Conservation (phyloP, 176 grass and related monocot species). For the Triticum timopheevii region DNA sequence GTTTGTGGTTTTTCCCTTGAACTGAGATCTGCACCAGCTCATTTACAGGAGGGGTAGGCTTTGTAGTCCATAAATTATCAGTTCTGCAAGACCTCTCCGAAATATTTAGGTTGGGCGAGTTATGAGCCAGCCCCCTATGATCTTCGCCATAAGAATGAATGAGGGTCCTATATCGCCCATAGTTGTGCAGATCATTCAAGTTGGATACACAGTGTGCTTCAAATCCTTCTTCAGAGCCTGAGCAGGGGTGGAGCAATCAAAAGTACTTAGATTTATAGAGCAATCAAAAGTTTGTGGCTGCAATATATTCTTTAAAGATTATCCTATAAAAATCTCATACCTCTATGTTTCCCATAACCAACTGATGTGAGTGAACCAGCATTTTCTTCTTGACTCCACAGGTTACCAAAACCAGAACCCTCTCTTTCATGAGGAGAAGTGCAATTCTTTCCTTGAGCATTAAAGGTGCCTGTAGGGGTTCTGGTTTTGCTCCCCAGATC, state of each 20-base stretch:
- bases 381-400: slow-evolving; percentile 29
- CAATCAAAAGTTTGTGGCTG: slow-evolving; percentile 31
- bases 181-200: slow-evolving; percentile 21
- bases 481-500: slow-evolving; percentile 22
- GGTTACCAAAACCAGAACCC: slow-evolving; percentile 28
- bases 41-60: slow-evolving; percentile 30
- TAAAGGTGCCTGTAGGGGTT: slow-evolving; percentile 35
- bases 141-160: slow-evolving; percentile 54
- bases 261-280: slow-evolving; percentile 20
- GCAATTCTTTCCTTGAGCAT: slow-evolving; percentile 50
- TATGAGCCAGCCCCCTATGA: slow-evolving; percentile 15
- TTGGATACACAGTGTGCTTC: slow-evolving; percentile 25
- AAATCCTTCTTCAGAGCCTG: slow-evolving; percentile 44
- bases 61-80: slow-evolving; percentile 31
- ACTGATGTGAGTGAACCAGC: slow-evolving; percentile 18
- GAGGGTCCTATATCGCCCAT: slow-evolving; percentile 34
- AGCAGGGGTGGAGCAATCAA: slow-evolving; percentile 35
- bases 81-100: slow-evolving; percentile 6
- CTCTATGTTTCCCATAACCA: slow-evolving; percentile 40
- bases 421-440: slow-evolving; percentile 51
- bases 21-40: slow-evolving; percentile 18
- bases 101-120: slow-evolving; percentile 4
- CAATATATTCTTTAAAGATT: slow-evolving; percentile 17
- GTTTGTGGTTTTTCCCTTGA: slow-evolving; percentile 30
- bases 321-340: slow-evolving; percentile 30